These are phyloP conservation scores for Microbotryum lychnidis-dioicae DNA, from an alignment of 1,284 basidiomycete genomes.

Conservation along the genomic window DNA sequence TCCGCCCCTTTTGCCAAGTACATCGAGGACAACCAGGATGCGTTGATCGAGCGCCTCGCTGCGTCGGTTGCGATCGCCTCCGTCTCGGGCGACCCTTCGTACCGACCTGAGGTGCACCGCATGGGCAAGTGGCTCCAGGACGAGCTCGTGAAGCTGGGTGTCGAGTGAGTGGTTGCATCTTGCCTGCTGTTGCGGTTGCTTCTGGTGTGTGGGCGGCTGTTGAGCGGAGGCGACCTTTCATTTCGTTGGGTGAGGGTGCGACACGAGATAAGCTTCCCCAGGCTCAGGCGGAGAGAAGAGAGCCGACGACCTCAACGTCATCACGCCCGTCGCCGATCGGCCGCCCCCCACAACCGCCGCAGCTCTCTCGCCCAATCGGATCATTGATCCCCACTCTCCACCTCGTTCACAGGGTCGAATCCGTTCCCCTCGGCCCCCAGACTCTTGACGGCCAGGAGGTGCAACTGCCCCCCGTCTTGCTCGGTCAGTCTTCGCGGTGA, in stretches of 20 bases:
- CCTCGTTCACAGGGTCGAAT: constrained; percentile 47
- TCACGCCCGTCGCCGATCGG: not conserved
- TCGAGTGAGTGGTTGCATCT: constrained; percentile 41
- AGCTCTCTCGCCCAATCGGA: not conserved
- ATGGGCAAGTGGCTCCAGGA: constrained; percentile 74
- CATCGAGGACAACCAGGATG: constrained; percentile 61
- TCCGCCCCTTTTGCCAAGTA: constrained; percentile 41
- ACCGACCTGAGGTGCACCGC: constrained; percentile 44
- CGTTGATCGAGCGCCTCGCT: constrained; percentile 67
- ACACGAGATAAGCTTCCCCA: no score
- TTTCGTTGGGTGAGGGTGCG: no score
- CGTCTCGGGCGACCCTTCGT: constrained; percentile 48
- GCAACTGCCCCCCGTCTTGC: constrained; percentile 75
- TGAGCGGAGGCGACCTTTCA: not conserved
- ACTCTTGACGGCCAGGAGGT: constrained; percentile 67
- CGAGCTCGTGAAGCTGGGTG: constrained; percentile 65
- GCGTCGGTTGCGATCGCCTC: constrained; percentile 77
- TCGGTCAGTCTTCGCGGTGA: constrained; percentile 47
- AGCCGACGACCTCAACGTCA: not conserved
- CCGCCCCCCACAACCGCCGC: not conserved
- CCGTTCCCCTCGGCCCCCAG: constrained; percentile 72
- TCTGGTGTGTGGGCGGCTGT: not conserved
- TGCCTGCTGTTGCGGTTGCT: no score
- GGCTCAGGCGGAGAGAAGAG: not conserved
- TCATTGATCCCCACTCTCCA: not conserved